A percentile compares a stretch with the other conserved stretches of the same genome.
phyloP scores from a whole-genome alignment of 805 yeast species.

The Cyberlindnera euphorbiae region DNA sequence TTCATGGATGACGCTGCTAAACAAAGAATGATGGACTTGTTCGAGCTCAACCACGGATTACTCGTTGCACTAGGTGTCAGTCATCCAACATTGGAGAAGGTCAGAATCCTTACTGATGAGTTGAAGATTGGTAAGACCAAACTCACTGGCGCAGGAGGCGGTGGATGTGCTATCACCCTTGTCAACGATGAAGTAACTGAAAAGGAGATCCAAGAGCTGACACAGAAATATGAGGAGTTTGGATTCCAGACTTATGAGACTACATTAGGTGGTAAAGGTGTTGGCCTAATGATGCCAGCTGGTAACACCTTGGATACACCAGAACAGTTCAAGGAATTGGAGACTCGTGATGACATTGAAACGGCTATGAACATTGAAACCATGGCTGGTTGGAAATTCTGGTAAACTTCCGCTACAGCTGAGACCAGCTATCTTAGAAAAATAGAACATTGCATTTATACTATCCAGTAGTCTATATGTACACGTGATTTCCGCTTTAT shows the following conservation, averaged over 20 bases:
- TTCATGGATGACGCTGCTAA: conserved; percentile 38
- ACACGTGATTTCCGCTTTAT: not conserved
- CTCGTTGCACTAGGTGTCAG: conserved; percentile 84
- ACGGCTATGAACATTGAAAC: conserved; percentile 38
- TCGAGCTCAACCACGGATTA: conserved; percentile 82
- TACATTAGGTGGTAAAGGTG: conserved; percentile 86
- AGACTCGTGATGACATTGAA: conserved; percentile 45
- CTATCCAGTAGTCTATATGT: no score
- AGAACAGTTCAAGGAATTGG: conserved; percentile 35
- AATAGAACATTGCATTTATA: no score
- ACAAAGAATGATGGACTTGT: conserved; percentile 50
- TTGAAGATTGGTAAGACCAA: conserved; percentile 78
- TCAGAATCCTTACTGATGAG: conserved; percentile 62
- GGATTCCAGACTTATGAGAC: conserved; percentile 78
- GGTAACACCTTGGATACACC: conserved; percentile 17
- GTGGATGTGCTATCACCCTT: conserved; percentile 94
- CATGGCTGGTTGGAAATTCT: conserved; percentile 50
- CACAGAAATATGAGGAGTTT: conserved; percentile 32
- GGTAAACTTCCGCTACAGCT: no score
- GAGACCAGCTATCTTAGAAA: no score
- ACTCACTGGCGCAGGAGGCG: conserved; percentile 98
- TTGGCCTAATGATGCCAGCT: conserved; percentile 40
- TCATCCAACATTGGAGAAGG: conserved; percentile 82
- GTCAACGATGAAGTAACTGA: conserved; percentile 39
- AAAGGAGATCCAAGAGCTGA: conserved; percentile 31